Evolutionary conservation across 768 basidiomycete species (phyloP), one percentile per base, ranked within the genome.

Genomic region (Hygrophorus pudorinus): DNA sequence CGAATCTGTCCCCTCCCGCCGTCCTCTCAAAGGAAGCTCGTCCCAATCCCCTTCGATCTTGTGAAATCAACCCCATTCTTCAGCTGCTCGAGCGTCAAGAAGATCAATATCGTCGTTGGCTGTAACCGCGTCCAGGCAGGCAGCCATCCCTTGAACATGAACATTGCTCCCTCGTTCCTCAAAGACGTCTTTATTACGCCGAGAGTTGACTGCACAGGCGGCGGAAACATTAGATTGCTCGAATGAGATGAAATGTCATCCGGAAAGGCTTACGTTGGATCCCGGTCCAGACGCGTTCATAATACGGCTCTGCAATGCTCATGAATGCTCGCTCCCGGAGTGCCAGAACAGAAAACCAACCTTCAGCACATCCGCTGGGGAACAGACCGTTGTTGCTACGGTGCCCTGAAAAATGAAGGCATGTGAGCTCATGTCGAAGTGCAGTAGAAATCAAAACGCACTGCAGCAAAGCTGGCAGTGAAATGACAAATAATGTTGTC

Each of bases 71-170:
- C 81, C 3, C 66, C 54, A 42, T 79, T 80, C 73, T 78, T 88
- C 51, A 88, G 59, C 60, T 88, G 85, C 56, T 90, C 87, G 31
- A 90, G 68, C 5, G 83, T 87, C 50, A 90, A 59, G 69, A 89
- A 91, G 58, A 89, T 90, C 31, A 91, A 70, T 50, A 91, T 86
- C 3, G 88, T 91, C 34, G 86, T 90, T 0, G 87, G 88, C 56
- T 90, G 85, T 31, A 91, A 71, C 59, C 88, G 72, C 41, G 76
- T 75, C 86, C 86, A 91, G 9, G 87, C 85, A 0, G 88, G 88
- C 7, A 90, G 61, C 88, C 88, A 91, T 49, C 88, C 88, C 59
- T 87, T 88, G 70, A 91, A 88, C 82, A 91, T 85, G 72, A 90
- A 91, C 76, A 82, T 83, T 2, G 85, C 60, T 11, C 88, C 88